These are phyloP conservation scores for Clonostachys rosea DNA, from an alignment of 2,329 filamentous ascomycete genomes.

Conservation along the genomic window DNA sequence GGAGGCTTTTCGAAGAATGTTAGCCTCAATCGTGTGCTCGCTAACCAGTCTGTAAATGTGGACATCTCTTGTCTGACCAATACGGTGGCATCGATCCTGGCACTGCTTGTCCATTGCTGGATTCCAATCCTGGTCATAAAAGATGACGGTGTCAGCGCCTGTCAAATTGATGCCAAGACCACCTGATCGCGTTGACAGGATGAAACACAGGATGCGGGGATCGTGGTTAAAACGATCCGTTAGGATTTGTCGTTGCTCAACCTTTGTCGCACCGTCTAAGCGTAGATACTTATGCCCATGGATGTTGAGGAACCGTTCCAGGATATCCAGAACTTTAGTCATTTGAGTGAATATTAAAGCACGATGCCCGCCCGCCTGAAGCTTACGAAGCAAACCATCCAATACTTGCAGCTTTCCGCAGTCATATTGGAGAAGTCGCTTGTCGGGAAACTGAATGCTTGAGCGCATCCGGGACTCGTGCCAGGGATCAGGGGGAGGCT, in stretches of 20 bases:
- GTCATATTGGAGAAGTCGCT: constrained; percentile 92
- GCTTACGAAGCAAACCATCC: constrained; percentile 76
- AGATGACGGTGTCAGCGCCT: constrained; percentile 95
- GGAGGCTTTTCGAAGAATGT: constrained; percentile 92
- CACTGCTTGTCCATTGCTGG: constrained; percentile 99
- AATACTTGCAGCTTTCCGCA: constrained; percentile 93
- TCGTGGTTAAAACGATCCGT: constrained; percentile 98
- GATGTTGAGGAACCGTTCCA: constrained; percentile 97
- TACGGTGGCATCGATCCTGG: constrained; percentile 94
- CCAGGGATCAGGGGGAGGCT: constrained; percentile 70
- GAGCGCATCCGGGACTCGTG: constrained; percentile 90
- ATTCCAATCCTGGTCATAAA: constrained; percentile 99
- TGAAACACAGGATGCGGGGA: constrained; percentile 87
- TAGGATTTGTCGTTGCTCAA: constrained; percentile 91
- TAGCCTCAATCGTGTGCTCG: constrained; percentile 94
- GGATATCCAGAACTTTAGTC: constrained; percentile 96
- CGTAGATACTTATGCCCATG: constrained; percentile 96
- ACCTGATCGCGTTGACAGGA: constrained; percentile 89
- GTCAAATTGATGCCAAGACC: constrained; percentile 95
- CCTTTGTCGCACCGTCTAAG: constrained; percentile 92
- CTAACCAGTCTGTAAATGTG: constrained; percentile 95
- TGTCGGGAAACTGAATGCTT: constrained; percentile 95
- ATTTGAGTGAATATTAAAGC: constrained; percentile 99
- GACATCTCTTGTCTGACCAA: constrained; percentile 94
- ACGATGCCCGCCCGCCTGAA: constrained; percentile 87